These are phyloP conservation scores for Aleurites moluccanus DNA, from an alignment of 441 rosid species.

Conservation along the genomic window DNA sequence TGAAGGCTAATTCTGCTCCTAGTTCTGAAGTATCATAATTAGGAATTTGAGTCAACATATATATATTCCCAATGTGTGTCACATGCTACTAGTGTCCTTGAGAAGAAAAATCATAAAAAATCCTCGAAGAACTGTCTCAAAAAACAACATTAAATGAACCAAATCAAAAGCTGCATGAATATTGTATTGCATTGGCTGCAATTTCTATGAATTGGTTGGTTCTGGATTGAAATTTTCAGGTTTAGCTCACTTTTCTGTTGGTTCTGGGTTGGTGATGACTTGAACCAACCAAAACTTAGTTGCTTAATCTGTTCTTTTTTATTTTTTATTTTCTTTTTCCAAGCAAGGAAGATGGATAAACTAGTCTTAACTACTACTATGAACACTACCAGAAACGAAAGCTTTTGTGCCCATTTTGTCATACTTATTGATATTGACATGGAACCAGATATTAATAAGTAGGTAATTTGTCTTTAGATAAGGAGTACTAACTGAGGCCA, in stretches of 20 bases:
- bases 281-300: background rate
- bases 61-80: background rate
- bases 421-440: background rate
- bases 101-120: background rate
- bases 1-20: background rate
- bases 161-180: background rate
- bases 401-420: background rate
- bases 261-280: background rate
- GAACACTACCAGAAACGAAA: background rate
- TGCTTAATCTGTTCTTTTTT: background rate
- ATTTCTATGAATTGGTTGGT: background rate
- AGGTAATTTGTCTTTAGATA: background rate
- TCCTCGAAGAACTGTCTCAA: background rate
- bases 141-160: background rate
- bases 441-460: background rate
- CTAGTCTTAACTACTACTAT: background rate
- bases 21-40: background rate
- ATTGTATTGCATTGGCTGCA: background rate
- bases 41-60: background rate
- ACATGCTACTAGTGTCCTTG: background rate
- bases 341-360: background rate
- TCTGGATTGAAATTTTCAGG: too few relatives aligned
- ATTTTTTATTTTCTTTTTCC: slow-evolving; percentile 1
- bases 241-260: background rate
- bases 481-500: background rate